Percentiles rank a stretch among this genome's conserved stretches.
Conservation (phyloP, 2,329 filamentous ascomycete species). For the Phialophora macrospora region DNA sequence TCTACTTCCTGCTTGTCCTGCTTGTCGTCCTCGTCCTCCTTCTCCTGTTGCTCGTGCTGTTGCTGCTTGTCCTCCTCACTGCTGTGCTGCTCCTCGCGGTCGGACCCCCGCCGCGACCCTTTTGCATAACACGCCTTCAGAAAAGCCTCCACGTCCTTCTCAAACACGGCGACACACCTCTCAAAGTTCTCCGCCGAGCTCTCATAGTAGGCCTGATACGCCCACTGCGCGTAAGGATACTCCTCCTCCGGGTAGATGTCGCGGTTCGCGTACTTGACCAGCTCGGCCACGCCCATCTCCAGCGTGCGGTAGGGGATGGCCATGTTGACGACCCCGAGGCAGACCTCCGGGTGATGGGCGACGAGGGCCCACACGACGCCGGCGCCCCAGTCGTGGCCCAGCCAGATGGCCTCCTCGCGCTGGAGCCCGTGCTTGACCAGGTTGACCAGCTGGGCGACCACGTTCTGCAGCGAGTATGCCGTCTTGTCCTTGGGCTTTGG, state of each 20-base stretch:
- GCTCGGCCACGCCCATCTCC: slow-evolving; percentile 49
- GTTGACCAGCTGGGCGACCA: slow-evolving; percentile 21
- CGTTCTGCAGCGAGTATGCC: slow-evolving; percentile 23
- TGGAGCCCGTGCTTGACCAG: slow-evolving; percentile 24
- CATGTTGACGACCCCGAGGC: slow-evolving; percentile 29
- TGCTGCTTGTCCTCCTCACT: not conserved
- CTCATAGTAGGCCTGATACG: slow-evolving; percentile 27
- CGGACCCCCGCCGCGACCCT: too few species aligned
- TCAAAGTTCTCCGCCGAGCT: slow-evolving; percentile 13
- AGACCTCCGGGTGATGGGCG: slow-evolving; percentile 29
- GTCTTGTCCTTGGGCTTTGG: slow-evolving; percentile 17
- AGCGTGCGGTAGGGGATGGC: slow-evolving; percentile 52
- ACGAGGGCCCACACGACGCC: slow-evolving; percentile 31
- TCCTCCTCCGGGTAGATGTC: slow-evolving; percentile 53
- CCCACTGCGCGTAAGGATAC: slow-evolving; percentile 40
- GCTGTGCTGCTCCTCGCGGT: too few species aligned
- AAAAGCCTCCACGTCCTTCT: slow-evolving; percentile 19
- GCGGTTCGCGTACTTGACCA: slow-evolving; percentile 49
- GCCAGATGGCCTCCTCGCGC: slow-evolving; percentile 36
- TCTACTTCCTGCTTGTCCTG: not conserved
- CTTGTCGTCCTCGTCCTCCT: not conserved
- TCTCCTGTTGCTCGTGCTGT: not conserved
- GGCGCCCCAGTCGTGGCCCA: slow-evolving; percentile 39
- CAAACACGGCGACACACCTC: slow-evolving; percentile 23
- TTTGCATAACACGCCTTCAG: slow-evolving; percentile 15